Percentiles rank a stretch among this genome's conserved stretches.
phyloP scores from a whole-genome alignment of 2,329 filamentous ascomycete species.

The Chaetomium strumarium region DNA sequence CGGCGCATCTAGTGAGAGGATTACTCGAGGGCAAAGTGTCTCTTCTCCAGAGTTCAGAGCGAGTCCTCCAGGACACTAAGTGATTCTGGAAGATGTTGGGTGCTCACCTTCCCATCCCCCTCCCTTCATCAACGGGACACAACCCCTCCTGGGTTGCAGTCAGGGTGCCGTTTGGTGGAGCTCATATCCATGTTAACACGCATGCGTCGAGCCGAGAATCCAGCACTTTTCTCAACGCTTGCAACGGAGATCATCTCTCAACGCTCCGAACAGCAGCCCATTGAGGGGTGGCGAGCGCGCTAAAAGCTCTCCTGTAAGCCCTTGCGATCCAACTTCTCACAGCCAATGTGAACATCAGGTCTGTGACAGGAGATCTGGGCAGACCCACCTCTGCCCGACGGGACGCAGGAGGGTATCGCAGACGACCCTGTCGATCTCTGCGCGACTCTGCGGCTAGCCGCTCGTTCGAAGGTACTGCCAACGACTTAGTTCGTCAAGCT shows the following conservation, averaged over 20 bases:
- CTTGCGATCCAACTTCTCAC: neutral
- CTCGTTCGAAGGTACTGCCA: neutral
- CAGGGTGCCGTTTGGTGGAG: slow-evolving; percentile 10
- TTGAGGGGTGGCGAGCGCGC: slow-evolving; percentile 14
- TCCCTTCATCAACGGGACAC: slow-evolving; percentile 10
- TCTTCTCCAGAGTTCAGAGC: no score
- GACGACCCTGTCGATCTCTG: slow-evolving; percentile 11
- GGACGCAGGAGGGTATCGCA: slow-evolving; percentile 11
- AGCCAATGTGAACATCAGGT: slow-evolving; percentile 4
- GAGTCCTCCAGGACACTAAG: neutral
- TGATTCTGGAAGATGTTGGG: neutral
- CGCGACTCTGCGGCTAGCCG: neutral
- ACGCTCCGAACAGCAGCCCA: slow-evolving; percentile 6
- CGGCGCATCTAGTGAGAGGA: no score
- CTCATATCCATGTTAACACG: slow-evolving; percentile 4
- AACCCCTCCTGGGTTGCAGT: slow-evolving; percentile 14
- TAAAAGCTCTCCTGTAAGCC: slow-evolving; percentile 3
- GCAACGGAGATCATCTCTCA: neutral
- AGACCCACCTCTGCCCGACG: slow-evolving; percentile 18
- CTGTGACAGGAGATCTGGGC: slow-evolving; percentile 6
- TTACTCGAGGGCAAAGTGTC: no score
- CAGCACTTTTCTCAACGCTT: slow-evolving; percentile 5
- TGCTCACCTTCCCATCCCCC: slow-evolving; percentile 12
- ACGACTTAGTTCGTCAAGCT: neutral
- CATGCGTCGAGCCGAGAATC: neutral